A percentile compares a stretch with the other conserved stretches of the same genome.
Evolutionary conservation across 163 green algal species (phyloP).

Genomic region (Scenedesmus sp.): DNA sequence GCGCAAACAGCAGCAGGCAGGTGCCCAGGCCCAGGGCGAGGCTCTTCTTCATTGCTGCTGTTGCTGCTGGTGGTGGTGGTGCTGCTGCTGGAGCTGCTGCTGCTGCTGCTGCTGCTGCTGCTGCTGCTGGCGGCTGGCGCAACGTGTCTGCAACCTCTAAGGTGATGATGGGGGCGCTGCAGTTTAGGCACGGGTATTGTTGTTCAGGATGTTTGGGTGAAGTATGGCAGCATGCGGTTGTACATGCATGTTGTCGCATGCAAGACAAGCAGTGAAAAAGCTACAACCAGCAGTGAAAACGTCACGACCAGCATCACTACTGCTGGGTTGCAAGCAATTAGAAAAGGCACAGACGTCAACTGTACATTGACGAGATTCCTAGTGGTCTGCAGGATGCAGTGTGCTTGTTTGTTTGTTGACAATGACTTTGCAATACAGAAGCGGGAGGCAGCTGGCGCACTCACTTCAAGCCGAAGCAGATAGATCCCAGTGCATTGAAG

Average conservation of each 20-base stretch:
- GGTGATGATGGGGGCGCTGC: constrained; percentile 14
- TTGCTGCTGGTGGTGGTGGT: constrained; percentile 31
- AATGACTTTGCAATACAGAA: too few relatives aligned
- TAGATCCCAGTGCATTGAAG: neutral
- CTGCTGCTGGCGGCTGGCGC: constrained; percentile 11
- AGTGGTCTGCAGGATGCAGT: too few relatives aligned
- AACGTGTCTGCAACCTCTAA: neutral
- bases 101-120: constrained; percentile 16
- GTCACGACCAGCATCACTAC: too few relatives aligned
- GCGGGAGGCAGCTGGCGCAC: neutral
- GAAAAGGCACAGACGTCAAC: too few relatives aligned
- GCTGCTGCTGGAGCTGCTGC: too few relatives aligned
- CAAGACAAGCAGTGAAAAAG: too few relatives aligned
- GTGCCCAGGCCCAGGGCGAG: neutral
- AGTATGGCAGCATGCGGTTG: neutral
- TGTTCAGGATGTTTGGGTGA: too few relatives aligned
- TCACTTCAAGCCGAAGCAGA: constrained; percentile 20
- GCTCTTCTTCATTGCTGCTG: constrained; percentile 20
- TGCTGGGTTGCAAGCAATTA: too few relatives aligned
- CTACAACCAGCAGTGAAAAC: too few relatives aligned
- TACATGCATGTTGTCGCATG: neutral
- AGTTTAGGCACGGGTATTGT: too few relatives aligned
- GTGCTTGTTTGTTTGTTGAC: too few relatives aligned
- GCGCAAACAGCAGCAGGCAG: neutral
- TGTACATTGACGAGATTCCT: too few relatives aligned